Evolutionary conservation across 2,329 filamentous ascomycete species (phyloP), one percentile per base, ranked within the genome.

Genomic region (Ceratocystis alfenasii): DNA sequence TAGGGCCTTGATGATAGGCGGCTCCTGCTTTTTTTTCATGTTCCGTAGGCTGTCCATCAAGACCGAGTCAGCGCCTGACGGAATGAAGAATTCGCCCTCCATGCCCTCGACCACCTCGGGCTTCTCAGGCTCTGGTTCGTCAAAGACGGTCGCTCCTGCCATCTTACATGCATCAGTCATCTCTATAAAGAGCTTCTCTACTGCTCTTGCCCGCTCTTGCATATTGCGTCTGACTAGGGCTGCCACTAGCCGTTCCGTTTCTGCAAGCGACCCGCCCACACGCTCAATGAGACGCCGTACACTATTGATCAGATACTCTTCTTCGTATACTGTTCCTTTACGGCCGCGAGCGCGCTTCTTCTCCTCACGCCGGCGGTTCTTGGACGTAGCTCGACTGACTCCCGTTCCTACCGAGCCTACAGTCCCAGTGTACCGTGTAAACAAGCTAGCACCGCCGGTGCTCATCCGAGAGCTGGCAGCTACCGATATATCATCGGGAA

Each of bases 281-380:
- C 92, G 82, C 74, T 95, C 90, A 15, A 96, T 83, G 44, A 99
- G 80, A 28, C 94, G 81, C 12, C 87, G 83, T 45, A 97, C 86
- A 70, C 87, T 93, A 74, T 92, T 94, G 67, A 96, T 87, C 4
- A 99, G 83, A 74, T 99, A 99, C 75, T 97, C 94, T 73, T 97
- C 93, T 75, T 99, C 94, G 75, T 99, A 99, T 4, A 99, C 89
- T 17, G 90, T 96, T 10, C 94, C 94, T 79, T 97, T 97, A 74
- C 96, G 93, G 28, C 94, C 94, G 6, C 90, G 81, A 0, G 94
- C 94, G 17, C 93, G 85, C 81, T 99, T 99, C 74, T 95, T 86
- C 79, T 99, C 94, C 75, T 99, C 94, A 22, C 91, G 82, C 28
- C 87, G 81, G 64, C 91, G 85, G 73, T 95, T 96, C 79, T 94